Evolutionary conservation across 768 basidiomycete species (phyloP).

Genomic region (Naganishia kalamii): DNA sequence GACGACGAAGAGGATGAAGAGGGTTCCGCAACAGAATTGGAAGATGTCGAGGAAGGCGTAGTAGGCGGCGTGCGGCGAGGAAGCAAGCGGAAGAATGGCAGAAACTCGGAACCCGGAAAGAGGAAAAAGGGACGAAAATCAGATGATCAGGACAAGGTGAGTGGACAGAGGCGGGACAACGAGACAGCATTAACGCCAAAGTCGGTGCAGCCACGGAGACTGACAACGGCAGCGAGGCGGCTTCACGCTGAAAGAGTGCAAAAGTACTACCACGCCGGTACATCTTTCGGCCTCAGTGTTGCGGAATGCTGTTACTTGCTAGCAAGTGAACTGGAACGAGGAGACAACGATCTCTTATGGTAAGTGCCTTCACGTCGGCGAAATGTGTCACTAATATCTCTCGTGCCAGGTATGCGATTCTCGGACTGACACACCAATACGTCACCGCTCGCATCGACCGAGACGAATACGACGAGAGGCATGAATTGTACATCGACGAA

Average conservation of each 20-base stretch:
- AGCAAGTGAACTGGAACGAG: conserved; percentile 80
- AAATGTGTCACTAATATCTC: background rate
- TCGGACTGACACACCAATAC: conserved; percentile 91
- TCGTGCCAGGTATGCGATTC: conserved; percentile 69
- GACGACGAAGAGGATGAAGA: conserved; percentile 34
- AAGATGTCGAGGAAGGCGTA: conserved; percentile 35
- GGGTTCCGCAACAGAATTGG: conserved; percentile 44
- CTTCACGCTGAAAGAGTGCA: conserved; percentile 61
- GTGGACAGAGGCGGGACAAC: background rate
- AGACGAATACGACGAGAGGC: conserved; percentile 72
- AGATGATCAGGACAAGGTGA: conserved; percentile 20
- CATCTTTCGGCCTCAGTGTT: conserved; percentile 82
- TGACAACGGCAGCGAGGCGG: conserved; percentile 66
- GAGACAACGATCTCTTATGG: conserved; percentile 92
- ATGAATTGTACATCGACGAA: conserved; percentile 77
- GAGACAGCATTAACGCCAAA: background rate
- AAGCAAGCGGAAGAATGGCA: conserved; percentile 32
- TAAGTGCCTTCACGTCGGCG: conserved; percentile 42
- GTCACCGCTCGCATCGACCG: conserved; percentile 79
- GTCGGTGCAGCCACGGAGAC: conserved; percentile 51
- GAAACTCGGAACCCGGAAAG: conserved; percentile 23
- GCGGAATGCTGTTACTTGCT: conserved; percentile 82
- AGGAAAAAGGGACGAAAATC: conserved; percentile 20
- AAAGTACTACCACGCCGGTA: conserved; percentile 77
- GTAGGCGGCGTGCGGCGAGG: conserved; percentile 33